Percentiles rank a stretch among this genome's conserved stretches.
Evolutionary conservation across 768 basidiomycete genomes (phyloP).

Genomic region (Termitomyces sp.): DNA sequence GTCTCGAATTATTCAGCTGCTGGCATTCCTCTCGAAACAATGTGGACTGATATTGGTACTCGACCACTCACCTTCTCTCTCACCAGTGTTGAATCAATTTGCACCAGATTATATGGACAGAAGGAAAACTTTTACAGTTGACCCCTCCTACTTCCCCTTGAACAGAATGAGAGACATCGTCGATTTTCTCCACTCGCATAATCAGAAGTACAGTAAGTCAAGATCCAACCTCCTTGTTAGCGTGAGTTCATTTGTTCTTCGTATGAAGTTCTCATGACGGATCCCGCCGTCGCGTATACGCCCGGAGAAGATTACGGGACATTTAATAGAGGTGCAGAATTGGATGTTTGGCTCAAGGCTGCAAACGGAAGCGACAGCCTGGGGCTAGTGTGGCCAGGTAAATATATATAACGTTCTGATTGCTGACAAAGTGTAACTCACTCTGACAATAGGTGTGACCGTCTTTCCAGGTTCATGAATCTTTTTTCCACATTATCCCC

Average conservation of each 20-base stretch:
- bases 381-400: conserved; percentile 63
- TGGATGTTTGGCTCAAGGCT: conserved; percentile 58
- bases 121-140: conserved; percentile 63
- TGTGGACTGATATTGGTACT: conserved; percentile 74
- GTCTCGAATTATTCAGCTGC: conserved; percentile 57
- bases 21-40: conserved; percentile 64
- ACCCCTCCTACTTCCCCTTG: conserved; percentile 63
- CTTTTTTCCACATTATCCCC: background rate
- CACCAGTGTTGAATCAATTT: background rate
- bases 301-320: conserved; percentile 43
- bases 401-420: background rate
- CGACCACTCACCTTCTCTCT: background rate
- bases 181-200: conserved; percentile 48
- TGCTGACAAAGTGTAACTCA: background rate
- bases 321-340: conserved; percentile 45
- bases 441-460: conserved; percentile 36
- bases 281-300: conserved; percentile 57
- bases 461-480: conserved; percentile 42
- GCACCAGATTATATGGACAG: conserved; percentile 59
- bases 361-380: conserved; percentile 52
- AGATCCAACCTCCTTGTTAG: background rate
- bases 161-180: conserved; percentile 61
- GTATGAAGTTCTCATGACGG: conserved; percentile 59
- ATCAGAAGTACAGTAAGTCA: conserved; percentile 50
- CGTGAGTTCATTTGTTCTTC: background rate